Conservation (phyloP, 306 rosid genomes). For the Lathyrus aphaca region DNA sequence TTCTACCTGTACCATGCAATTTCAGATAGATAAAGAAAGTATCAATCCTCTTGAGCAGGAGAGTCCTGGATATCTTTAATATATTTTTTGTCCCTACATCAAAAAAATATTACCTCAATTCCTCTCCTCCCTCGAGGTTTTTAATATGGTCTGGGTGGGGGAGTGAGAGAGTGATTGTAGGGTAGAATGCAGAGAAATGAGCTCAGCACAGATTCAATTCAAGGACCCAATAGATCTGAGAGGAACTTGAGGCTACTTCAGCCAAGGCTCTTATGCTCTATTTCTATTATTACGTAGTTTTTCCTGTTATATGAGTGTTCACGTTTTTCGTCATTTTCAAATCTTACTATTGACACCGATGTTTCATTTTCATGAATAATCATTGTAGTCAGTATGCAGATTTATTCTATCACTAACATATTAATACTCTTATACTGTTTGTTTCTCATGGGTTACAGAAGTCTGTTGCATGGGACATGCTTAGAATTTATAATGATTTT, state of each 20-base stretch:
- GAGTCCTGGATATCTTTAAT: conserved; percentile 4
- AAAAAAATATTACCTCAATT: neutral
- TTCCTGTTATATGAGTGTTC: conserved; percentile 10
- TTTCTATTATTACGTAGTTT: conserved; percentile 6
- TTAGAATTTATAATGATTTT: conserved; percentile 69
- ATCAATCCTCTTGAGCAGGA: neutral
- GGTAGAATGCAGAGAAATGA: neutral
- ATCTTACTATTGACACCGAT: conserved; percentile 6
- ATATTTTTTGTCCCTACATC: neutral
- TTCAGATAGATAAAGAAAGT: conserved; percentile 6
- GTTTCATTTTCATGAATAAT: conserved; percentile 25
- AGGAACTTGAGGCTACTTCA: conserved; percentile 15
- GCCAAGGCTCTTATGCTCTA: conserved; percentile 19
- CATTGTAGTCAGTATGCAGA: neutral
- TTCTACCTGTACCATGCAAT: conserved; percentile 8
- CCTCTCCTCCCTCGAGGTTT: neutral
- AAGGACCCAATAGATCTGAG: neutral
- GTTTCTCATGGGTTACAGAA: conserved; percentile 54
- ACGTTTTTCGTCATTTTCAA: conserved; percentile 1
- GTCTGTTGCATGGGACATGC: conserved; percentile 98
- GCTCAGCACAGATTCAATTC: neutral
- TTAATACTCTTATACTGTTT: conserved; percentile 26
- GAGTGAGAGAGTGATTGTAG: neutral
- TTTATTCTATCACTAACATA: conserved; percentile 28
- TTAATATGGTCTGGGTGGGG: conserved; percentile 1